Base-by-base conservation (phyloP, 805 yeast species). In the Pichia ethanolica region DNA sequence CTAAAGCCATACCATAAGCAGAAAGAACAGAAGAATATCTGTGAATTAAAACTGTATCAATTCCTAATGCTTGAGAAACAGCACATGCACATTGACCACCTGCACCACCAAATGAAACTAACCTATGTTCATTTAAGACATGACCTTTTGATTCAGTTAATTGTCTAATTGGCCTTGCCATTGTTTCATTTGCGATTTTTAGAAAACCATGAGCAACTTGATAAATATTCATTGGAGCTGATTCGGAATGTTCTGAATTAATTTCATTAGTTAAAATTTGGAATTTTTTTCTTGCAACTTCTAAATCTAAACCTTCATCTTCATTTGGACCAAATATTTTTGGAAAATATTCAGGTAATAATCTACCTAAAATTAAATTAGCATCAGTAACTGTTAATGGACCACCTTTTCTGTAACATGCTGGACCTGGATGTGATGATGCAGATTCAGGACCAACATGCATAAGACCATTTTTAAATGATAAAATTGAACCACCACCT, bases 31-130 rank as follows among this genome's bases (percentile, higher is more conserved):
- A 86, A 3, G 95, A 86, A 63, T 86, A 85, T 62, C 83, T 78
- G 65, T 89, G 96, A 28, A 85, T 82, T 35, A 87, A 65, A 8
- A 89, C 86, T 26, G 79, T 77, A 11, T 71, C 63, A 45, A 89
- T 84, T 7, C 89, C 89, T 52, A 88, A 70, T 26, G 77, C 74
- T 50, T 78, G 73, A 1, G 95, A 95, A 35, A 89, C 81, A 7
- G 86, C 81, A 45, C 78, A 81, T 3, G 93, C 90, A 64, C 86
- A 90, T 66, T 89, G 96, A 9, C 96, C 96, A 47, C 96, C 96
- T 30, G 95, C 95, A 45, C 96, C 96, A 44, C 96, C 96, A 67
- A 88, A 88, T 2, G 91, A 77, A 2, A 89, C 95, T 51, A 88
- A 67, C 48, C 83, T 70, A 62, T 88, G 96, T 10, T 75, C 70